phyloP scores from a whole-genome alignment of 2,329 filamentous ascomycete species.

The Neonectria magnoliae region DNA sequence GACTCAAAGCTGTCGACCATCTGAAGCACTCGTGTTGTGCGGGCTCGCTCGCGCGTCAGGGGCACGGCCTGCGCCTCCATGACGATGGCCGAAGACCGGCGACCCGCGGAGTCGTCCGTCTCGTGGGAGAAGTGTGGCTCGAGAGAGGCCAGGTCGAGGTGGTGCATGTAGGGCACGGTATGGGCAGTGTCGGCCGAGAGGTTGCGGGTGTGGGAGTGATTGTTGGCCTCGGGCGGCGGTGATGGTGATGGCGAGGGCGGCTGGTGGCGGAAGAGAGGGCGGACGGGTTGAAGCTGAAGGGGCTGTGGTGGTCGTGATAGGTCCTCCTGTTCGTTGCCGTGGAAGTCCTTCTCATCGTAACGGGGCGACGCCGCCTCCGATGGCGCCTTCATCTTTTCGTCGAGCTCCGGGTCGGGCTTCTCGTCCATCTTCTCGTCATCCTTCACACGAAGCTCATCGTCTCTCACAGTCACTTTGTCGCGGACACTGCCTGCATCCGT shows the following conservation, averaged over 20 bases:
- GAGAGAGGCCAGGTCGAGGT: constrained; percentile 33
- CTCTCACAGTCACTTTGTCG: constrained; percentile 21
- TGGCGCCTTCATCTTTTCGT: constrained; percentile 4
- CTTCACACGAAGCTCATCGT: constrained; percentile 16
- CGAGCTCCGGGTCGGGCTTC: constrained; percentile 20
- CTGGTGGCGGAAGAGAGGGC: constrained; percentile 33
- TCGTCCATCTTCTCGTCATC: constrained; percentile 25
- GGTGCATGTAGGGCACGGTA: constrained; percentile 31
- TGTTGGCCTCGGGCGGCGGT: constrained; percentile 15
- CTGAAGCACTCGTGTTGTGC: constrained; percentile 59
- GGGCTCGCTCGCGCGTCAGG: constrained; percentile 49
- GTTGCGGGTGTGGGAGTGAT: constrained; percentile 28
- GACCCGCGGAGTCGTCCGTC: constrained; percentile 43
- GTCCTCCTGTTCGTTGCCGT: not conserved
- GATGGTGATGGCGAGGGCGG: constrained; percentile 20
- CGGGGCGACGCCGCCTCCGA: not conserved
- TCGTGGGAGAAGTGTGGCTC: constrained; percentile 42
- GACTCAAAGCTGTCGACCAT: constrained; percentile 68
- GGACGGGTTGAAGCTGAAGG: constrained; percentile 31
- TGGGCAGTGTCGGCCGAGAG: constrained; percentile 26
- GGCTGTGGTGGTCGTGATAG: constrained; percentile 5
- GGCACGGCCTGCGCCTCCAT: constrained; percentile 60
- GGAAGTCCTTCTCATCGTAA: constrained; percentile 8
- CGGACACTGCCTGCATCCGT: constrained; percentile 18
- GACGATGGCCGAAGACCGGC: constrained; percentile 47